Base-by-base conservation (phyloP, 169 alveolate species). In the Plasmodium inui region DNA sequence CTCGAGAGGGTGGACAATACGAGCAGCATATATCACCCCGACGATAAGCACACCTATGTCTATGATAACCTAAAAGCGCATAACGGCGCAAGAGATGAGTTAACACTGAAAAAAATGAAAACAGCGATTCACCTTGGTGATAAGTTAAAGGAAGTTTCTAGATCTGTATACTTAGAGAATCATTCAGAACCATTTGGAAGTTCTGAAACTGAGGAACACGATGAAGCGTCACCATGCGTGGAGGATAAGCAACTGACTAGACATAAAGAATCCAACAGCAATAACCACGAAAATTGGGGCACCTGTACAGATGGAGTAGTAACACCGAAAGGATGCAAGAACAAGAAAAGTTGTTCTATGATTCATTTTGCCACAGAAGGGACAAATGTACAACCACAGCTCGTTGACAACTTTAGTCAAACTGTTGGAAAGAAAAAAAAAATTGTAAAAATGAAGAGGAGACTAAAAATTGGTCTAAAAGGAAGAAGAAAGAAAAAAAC, bases 381-480 rank as follows among this genome's bases (percentile, higher is more conserved):
- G 32, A 22, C 78, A 82, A 55, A 30, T 17, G 34, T 55, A 28
- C 26, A 28, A 82, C 79, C 30, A 17, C 41, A 55, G n/a, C 39
- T 83, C 30, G 44, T 83, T 14, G 82, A 83, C 19, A 83, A 83
- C 19, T 83, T 28, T 39, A 39, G 82, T 71, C 92, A 83, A 83
- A 83, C 92, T 22, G 34, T 71, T 70, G 30, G 46, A 30, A 70
- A 39, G 74, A 83, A 72, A 71, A 83, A 83, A 67, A 70, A 44
- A 83, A n/a, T 30, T 22, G 53, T 12, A 26, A 83, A 71, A 41
- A 82, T 82, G 17, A 57, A 57, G 41, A 82, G 26, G 71, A 55
- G 57, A 55, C 19, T 32, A 17, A 32, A 53, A 82, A 1, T 61
- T 39, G 34, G 55, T 41, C 19, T 37, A 80, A 80, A 82, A 17